A percentile compares a stretch with the other conserved stretches of the same genome.
Conservation (phyloP, 495 filamentous ascomycete genomes). For the Neurospora hispaniola region DNA sequence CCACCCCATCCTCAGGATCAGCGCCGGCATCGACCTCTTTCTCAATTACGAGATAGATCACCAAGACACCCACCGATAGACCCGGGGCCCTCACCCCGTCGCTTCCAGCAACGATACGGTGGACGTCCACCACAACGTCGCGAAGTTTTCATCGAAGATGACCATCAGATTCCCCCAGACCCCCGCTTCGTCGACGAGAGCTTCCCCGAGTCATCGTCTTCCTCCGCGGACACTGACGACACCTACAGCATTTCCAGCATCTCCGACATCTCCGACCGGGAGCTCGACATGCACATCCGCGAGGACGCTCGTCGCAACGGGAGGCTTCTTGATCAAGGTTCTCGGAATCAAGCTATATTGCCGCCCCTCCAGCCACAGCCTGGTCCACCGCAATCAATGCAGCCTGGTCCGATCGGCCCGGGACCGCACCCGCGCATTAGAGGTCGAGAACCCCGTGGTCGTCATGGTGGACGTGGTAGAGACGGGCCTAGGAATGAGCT, state of each 20-base stretch:
- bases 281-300: conserved; percentile 21
- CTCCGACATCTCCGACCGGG: conserved; percentile 27
- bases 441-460: background rate
- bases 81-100: background rate
- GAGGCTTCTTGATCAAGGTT: background rate
- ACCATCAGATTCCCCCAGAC: background rate
- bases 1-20: background rate
- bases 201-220: background rate
- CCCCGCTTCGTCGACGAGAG: background rate
- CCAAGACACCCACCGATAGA: background rate
- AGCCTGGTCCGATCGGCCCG: background rate
- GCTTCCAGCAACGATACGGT: background rate
- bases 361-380: conserved; percentile 3
- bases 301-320: background rate
- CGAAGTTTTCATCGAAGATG: background rate
- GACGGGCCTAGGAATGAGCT: background rate
- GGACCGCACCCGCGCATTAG: background rate
- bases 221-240: conserved; percentile 11
- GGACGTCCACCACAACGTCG: background rate
- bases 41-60: background rate
- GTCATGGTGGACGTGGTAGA: background rate
- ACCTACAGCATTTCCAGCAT: conserved; percentile 23
- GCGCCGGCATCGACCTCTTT: background rate
- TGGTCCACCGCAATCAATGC: background rate
- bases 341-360: background rate